Evolutionary conservation across 345 rosid genomes (phyloP).

Genomic region (Gossypium australe): DNA sequence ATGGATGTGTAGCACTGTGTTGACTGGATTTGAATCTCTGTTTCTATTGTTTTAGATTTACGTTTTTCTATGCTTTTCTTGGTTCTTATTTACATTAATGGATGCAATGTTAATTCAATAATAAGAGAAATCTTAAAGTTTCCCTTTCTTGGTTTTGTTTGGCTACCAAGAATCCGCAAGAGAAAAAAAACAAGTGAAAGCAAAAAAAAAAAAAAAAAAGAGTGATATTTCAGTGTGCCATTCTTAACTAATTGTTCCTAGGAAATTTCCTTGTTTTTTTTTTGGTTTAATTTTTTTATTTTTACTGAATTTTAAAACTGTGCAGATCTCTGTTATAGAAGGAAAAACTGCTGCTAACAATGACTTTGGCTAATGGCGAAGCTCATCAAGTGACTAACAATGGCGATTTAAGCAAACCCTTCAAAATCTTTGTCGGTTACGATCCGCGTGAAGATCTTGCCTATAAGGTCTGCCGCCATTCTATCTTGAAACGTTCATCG

Average conservation of each 20-base stretch:
- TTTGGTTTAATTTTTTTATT: background rate
- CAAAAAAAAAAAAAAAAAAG: background rate
- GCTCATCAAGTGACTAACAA: constrained; percentile 15
- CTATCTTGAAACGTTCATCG: constrained; percentile 63
- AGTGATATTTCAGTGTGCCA: background rate
- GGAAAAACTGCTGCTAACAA: constrained; percentile 7
- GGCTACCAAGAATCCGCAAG: background rate
- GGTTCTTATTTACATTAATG: background rate
- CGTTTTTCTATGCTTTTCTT: background rate
- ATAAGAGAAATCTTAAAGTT: background rate
- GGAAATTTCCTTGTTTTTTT: background rate
- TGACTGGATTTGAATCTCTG: background rate
- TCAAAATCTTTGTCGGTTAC: constrained; percentile 84
- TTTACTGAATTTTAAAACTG: background rate
- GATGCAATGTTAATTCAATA: background rate
- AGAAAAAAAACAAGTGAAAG: background rate
- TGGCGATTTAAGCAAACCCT: constrained; percentile 30
- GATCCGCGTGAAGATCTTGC: constrained; percentile 90
- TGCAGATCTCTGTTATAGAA: constrained; percentile 3
- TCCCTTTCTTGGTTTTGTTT: background rate
- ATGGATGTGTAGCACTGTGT: background rate
- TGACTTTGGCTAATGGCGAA: constrained; percentile 36
- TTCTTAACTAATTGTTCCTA: background rate
- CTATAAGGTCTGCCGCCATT: constrained; percentile 72
- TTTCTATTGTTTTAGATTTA: background rate